Evolutionary conservation across 768 basidiomycete genomes (phyloP).

Genomic region (Macrolepiota dolichaula): DNA sequence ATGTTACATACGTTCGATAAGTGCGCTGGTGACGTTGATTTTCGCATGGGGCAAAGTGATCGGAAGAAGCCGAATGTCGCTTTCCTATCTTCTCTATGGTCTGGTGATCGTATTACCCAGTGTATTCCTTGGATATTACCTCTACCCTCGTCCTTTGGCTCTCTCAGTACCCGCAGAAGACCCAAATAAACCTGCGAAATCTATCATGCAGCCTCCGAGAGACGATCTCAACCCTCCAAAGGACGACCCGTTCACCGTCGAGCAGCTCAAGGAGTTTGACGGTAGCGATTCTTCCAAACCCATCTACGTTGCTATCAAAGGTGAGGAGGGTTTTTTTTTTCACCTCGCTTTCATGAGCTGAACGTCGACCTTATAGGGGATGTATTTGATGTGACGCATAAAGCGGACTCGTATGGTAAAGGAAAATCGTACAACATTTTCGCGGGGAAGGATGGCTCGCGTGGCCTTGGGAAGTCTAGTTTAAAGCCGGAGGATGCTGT

Average conservation of each 20-base stretch:
- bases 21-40: no score
- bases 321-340: constrained; percentile 26
- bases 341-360: no score
- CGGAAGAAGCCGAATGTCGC: constrained; percentile 17
- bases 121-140: constrained; percentile 22
- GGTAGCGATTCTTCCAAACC: constrained; percentile 64
- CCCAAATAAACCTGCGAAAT: constrained; percentile 36
- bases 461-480: constrained; percentile 86
- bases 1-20: no score
- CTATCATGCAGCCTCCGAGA: constrained; percentile 70
- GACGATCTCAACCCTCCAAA: constrained; percentile 67
- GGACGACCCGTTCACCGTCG: constrained; percentile 71
- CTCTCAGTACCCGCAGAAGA: constrained; percentile 22
- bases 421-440: constrained; percentile 81
- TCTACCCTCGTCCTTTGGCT: constrained; percentile 4
- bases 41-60: not conserved
- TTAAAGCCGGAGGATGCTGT: constrained; percentile 83
- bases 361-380: constrained; percentile 47
- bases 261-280: constrained; percentile 66
- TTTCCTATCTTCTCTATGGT: constrained; percentile 21
- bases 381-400: constrained; percentile 86
- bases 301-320: constrained; percentile 93
- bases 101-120: constrained; percentile 23
- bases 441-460: constrained; percentile 92
- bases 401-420: constrained; percentile 85